Base-by-base conservation (phyloP, 768 basidiomycete genomes). In the Gymnopilus dilepis region DNA sequence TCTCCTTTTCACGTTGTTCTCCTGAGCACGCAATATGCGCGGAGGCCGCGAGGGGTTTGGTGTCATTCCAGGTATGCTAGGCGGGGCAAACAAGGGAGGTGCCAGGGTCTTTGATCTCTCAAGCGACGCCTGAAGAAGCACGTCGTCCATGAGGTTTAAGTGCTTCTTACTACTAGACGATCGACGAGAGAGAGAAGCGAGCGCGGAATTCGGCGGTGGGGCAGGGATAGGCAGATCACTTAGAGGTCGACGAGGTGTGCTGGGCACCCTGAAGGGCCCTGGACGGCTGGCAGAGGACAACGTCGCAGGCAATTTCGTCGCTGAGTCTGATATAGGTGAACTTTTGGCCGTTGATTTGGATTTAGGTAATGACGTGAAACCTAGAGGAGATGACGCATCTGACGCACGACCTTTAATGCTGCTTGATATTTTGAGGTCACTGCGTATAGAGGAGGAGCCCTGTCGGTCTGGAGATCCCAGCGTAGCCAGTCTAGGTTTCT, bases 41-140 rank as follows among this genome's bases (percentile, higher is more conserved):
- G 68, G 67, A 6, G 71, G 61, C 26, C 61, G 58, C 26, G 60
- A 33, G 17, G 64, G 59, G n/a, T 66, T 58, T 13, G 64, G 63
- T 28, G 62, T 62, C 4, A 63, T 48, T 57, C 53, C 60, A 26
- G 47, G n/a, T 9, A 31, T 9, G 8, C 21, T 19, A 58, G 56
- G 12, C 40, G 58, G 37, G 19, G 50, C 13, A 52, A 54, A 33
- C 28, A 50, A 42, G 2, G 11, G 21, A 50, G 59, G 17, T 50
- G 57, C 41, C 31, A 58, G 5, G 15, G 56, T 47, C n/a, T 33
- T 51, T 6, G 57, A 51, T 12, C 56, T 45, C 19, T 41, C 33
- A 19, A 48, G 45, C 33, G 52, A n/a, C 33, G 37, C 41, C n/a
- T 51, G 58, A 40, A 34, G 24, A 15, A 13, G 24, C n/a, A 54